Evolutionary conservation across 345 rosid species (phyloP), one percentile per base, ranked within the genome.

Genomic region (Gossypium stocksii): DNA sequence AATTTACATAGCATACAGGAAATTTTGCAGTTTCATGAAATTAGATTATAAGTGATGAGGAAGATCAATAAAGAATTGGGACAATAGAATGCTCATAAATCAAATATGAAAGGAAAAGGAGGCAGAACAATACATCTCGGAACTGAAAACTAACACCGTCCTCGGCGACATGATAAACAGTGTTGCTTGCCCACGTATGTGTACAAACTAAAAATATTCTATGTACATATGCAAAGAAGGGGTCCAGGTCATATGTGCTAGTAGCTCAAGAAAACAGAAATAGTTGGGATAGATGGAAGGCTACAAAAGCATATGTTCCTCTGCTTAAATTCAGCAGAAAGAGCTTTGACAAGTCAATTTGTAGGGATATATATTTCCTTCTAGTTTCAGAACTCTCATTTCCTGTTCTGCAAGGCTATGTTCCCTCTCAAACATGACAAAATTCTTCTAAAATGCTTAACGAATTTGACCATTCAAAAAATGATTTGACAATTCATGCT

Each of bases 401-500:
- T 68, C 72, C 15, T 25, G n/a, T 67, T 25, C 27, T 68, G 23
- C 5, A 49, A 9, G 34, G 44, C 72, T 69, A 51, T 4, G 59
- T 17, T 69, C 45, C 9, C 49, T 67, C 9, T 68, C 43, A 25
- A 68, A 16, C 72, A 68, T 17, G 27, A 48, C 52, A 64, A 63
- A 29, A 29, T 34, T 59, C 6, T 67, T 48, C 72, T 45, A 68
- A 48, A 23, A 69, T 12, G 19, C 16, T 16, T 27, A 3, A 49
- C 25, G 34, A n/a, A 27, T 16, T 68, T 51, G 44, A 69, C 43
- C 19, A 49, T 49, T 69, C 51, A 69, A 69, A 49, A 23, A 51
- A 49, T 67, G 43, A 67, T 46, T 67, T 48, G 57, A 48, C 43
- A 25, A 68, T 68, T 68, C 72, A 67, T 68, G 4, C 58, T 49